Base-by-base conservation (phyloP, 176 grass and related monocot species). In the Bothriochloa decipiens region DNA sequence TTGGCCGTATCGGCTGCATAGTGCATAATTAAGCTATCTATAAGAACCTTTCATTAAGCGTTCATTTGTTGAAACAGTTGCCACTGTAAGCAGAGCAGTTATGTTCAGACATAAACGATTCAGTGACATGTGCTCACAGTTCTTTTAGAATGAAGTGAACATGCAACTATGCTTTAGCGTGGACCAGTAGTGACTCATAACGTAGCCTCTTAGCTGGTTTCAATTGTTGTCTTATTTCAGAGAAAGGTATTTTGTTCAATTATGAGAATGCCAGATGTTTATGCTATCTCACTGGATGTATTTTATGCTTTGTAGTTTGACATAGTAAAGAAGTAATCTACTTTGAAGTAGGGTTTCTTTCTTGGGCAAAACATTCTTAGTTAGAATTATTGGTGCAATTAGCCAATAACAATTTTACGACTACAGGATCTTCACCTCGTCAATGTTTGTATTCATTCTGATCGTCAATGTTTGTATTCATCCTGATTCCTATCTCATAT, bases 241-340 rank as follows among this genome's bases (percentile, higher is more conserved):
- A 22, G 17, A 13, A 76, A 89, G 5, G 20, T 72, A 66, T 82
- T 71, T 57, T 77, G 35, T 26, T 82, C 18, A 32, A 53, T 52
- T 50, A 80, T 80, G 18, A 52, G 28, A 52, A 68, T 52, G 78
- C 39, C 29, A 53, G 43, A 35, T 6, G 29, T 46, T 43, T 28
- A 67, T 80, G 25, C 64, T 79, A 66, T 42, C 29, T 39, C 65
- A 52, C 40, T 53, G 29, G 29, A 53, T 2, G 5, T 1, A 28
- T 6, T 63, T 25, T 46, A 7, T 40, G 40, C 20, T 47, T 46
- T 64, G 49, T 32, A 78, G 4, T 78, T 71, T 65, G n/a, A 49
- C 28, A 36, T 72, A 53, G 20, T 60, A 75, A 20, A 84, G 15
- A 29, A 68, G 9, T 81, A 76, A 49, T 32, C 11, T n/a, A 39